phyloP scores from a whole-genome alignment of 2,329 filamentous ascomycete species.

The Dothiorella sarmentorum region DNA sequence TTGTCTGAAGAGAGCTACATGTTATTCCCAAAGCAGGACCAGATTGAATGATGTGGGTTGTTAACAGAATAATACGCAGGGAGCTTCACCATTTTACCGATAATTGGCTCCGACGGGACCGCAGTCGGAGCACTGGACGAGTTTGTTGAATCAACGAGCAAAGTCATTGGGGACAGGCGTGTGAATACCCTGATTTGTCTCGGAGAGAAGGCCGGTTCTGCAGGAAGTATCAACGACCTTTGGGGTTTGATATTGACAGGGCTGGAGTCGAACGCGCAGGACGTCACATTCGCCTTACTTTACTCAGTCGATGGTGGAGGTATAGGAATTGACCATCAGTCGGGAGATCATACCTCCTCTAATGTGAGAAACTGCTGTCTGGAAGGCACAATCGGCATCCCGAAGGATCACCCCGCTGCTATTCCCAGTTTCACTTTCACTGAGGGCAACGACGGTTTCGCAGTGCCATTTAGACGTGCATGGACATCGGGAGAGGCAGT shows the following conservation, averaged over 20 bases:
- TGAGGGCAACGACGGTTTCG: slow-evolving; percentile 2
- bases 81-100: slow-evolving; percentile 17
- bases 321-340: background rate
- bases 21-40: too few relatives aligned
- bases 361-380: slow-evolving; percentile 8
- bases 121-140: slow-evolving; percentile 16
- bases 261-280: slow-evolving; percentile 15
- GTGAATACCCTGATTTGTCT: slow-evolving; percentile 11
- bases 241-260: background rate
- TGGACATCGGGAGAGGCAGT: slow-evolving; percentile 17
- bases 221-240: background rate
- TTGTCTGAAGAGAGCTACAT: too few relatives aligned
- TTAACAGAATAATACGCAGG: too few relatives aligned
- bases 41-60: too few relatives aligned
- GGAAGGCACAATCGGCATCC: slow-evolving; percentile 10
- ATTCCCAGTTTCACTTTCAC: slow-evolving; percentile 2
- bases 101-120: slow-evolving; percentile 5
- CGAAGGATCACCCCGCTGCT: background rate
- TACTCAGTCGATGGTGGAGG: slow-evolving; percentile 4
- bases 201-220: slow-evolving; percentile 11
- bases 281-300: slow-evolving; percentile 8
- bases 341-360: background rate
- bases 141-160: slow-evolving; percentile 10
- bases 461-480: slow-evolving; percentile 5
- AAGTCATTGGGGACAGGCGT: slow-evolving; percentile 13